Evolutionary conservation across 2,329 filamentous ascomycete genomes (phyloP), one percentile per base, ranked within the genome.

Genomic region (Teratosphaeria epicoccoides): DNA sequence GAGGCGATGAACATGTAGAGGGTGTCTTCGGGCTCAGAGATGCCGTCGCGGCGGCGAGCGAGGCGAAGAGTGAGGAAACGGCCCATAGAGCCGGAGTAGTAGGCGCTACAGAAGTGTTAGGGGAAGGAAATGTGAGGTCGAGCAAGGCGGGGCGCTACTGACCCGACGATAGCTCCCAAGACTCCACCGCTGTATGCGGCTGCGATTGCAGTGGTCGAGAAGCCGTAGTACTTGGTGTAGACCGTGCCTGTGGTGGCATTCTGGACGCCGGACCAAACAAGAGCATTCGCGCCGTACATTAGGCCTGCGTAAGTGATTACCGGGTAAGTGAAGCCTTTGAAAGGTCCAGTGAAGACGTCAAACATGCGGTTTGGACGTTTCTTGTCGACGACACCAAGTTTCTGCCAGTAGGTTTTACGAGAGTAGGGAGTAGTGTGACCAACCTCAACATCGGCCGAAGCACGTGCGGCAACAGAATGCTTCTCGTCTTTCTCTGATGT

Each of bases 341-440:
- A 60, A 2, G 59, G 57, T 4, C 53, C 59, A 37, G 57, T n/a
- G 49, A 70, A 64, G 25, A 71, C 67, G 29, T 70, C 65, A 9
- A 69, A 24, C 65, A 75, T 20, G 64, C 68, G 1, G 66, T 76
- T 53, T 0, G 71, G 73, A 12, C 72, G 70, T 49, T 68, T 63
- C 51, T 68, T 70, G 57, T 71, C 68, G 11, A 47, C 20, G 9
- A 75, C 49, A 0, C 69, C 65, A 47, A 76, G 64, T 51, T 74
- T 76, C 49, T 73, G 69, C 40, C 64, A 49, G 50, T 70, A 74
- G 0, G 69, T 70, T 61, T 73, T 75, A 6, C 66, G 61, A 2
- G 64, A 65, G 56, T 66, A 69, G 26, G 12, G 2, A 1, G 55
- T 46, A 1, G 59, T 52, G 43, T 63, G 60, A 6, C 68, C 68